Base-by-base conservation (phyloP, 257 asterid species). In the Avicennia marina region DNA sequence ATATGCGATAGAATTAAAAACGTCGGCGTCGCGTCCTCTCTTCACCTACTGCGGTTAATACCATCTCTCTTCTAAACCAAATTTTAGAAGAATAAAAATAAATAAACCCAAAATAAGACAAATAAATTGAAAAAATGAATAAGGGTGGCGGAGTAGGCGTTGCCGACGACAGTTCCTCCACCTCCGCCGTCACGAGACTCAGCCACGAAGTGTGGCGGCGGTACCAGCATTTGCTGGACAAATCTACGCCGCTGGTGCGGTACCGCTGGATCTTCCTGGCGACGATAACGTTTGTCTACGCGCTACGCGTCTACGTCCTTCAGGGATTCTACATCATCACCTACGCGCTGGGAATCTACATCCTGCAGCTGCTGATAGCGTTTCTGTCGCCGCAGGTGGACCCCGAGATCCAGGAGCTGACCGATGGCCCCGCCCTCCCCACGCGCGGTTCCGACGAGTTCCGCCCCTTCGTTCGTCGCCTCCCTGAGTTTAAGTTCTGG, bases 401-500 rank as follows among this genome's bases (percentile, higher is more conserved):
- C 71, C 99, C 99, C n/a, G 95, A 93, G 83, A 69, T 84, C 72
- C 81, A 89, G 61, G 69, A 56, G 24, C 63, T 73, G 12, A 19
- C 25, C 12, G 91, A 74, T 51, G 99, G 86, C 8, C 96, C 97
- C 27, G 31, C 77, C 24, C 88, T 89, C 61, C 99, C 99, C 40
- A 82, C 91, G 48, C 94, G 87, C 33, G 94, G 95, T 66, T 82
- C 95, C 67, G 99, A 93, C 39, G 99, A 93, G 91, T 93, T 93
- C 62, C 96, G 99, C 63, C 99, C 99, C 52, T 89, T 93, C 70
- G 95, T 93, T 54, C 96, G 99, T 63, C 95, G 97, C 64, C 86
- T 93, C 21, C 97, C 97, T 16, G 99, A 89, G 73, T 93, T 93
- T 67, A 93, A 93, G 80, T 93, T 93, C 83, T 93, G 99, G 98